These are phyloP conservation scores for Colletotrichum sp. DNA, from an alignment of 2,329 filamentous ascomycete species.

Conservation along the genomic window DNA sequence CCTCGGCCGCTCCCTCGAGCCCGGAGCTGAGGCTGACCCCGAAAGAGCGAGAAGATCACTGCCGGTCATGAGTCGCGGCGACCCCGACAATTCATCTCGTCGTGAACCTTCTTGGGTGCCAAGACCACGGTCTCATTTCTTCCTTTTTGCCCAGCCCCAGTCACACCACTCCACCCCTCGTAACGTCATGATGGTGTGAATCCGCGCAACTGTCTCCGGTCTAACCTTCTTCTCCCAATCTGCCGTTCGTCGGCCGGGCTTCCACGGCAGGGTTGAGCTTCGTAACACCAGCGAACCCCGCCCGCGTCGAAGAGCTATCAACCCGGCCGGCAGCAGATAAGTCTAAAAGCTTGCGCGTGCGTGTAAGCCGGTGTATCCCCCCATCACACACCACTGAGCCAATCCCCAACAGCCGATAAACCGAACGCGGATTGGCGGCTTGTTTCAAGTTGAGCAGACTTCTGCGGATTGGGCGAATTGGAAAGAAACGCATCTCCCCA, in stretches of 20 bases:
- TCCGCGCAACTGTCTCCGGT: background rate
- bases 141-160: background rate
- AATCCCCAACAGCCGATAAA: background rate
- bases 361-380: background rate
- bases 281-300: background rate
- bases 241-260: background rate
- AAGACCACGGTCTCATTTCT: background rate
- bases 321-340: background rate
- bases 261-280: background rate
- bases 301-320: background rate
- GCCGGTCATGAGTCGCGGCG: constrained; percentile 11
- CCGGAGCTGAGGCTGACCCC: background rate
- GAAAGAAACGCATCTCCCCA: background rate
- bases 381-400: background rate
- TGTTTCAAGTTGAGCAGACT: background rate
- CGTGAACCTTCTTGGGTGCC: background rate
- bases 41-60: background rate
- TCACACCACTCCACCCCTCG: background rate
- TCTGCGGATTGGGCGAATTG: background rate
- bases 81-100: background rate
- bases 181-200: background rate
- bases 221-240: background rate
- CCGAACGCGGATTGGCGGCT: background rate
- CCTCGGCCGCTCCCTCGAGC: background rate
- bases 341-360: background rate